Evolutionary conservation across 108 stramenopile genomes (phyloP), one percentile per base, ranked within the genome.

Genomic region (Pseudonitzschia multiseries): DNA sequence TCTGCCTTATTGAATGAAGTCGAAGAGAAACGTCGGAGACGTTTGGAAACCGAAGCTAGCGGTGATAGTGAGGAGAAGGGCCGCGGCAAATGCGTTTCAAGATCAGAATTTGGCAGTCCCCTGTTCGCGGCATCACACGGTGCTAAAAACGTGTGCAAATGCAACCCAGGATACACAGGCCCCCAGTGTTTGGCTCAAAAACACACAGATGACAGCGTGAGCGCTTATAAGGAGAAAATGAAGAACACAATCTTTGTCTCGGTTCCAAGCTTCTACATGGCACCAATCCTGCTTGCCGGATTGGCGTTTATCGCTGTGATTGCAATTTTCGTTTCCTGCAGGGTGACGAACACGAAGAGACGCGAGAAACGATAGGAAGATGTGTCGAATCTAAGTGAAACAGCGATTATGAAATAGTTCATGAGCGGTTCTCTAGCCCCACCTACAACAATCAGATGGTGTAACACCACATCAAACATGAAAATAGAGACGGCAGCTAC

Each of bases 111-210:
- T n/a, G 21, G 68, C 14, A 79, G 77, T 2, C 46, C 66, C 12
- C 71, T 80, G 22, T 78, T 78, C 57, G 21, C 31, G 14, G 42
- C 42, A 20, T 24, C 24, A 27, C 26, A 22, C 13, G 27, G 26
- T 14, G 26, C 53, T 2, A 33, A 43, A 31, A 52, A 41, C 13
- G 83, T 89, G 60, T 94, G 93, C 81, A 79, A 80, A 62, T 94
- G 93, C 73, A 81, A 84, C 68, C 78, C 73, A 10, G 90, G 91
- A 13, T 94, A 83, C 77, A 88, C 91, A 22, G 93, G 93, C 8
- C 93, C 93, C 40, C 50, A 86, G 31, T 94, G 93, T 66, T 71
- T 94, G 18, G 84, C 93, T 0, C 61, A 86, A 42, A 85, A 83
- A 40, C 84, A 87, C 60, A 62, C 72, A 22, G 93, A 94, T 52